Percentiles rank a stretch among this genome's conserved stretches.
phyloP scores from a whole-genome alignment of 169 alveolate genomes.

The Plasmodium relictum region DNA sequence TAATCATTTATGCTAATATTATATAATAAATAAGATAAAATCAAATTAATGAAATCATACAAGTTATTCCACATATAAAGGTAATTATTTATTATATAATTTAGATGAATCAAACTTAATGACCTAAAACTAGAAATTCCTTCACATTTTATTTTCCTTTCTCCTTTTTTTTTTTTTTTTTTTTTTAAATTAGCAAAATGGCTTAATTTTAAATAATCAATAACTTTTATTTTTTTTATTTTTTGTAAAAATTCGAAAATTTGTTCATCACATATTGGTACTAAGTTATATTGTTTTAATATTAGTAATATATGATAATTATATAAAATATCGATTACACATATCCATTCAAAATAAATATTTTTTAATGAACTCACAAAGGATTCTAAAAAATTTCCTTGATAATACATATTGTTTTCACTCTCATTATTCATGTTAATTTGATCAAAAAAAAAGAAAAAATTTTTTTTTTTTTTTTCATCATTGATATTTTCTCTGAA shows the following conservation, averaged over 20 bases:
- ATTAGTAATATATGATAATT: constrained; percentile 57
- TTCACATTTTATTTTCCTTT: constrained; percentile 1
- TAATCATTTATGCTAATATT: constrained; percentile 44
- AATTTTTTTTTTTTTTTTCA: constrained; percentile 22
- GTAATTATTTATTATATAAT: constrained; percentile 43
- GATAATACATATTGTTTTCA: constrained; percentile 29
- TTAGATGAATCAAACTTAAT: constrained; percentile 58
- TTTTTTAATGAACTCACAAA: constrained; percentile 50
- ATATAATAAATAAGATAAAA: constrained; percentile 66
- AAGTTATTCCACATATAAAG: constrained; percentile 61
- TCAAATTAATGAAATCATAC: constrained; percentile 35
- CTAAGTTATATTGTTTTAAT: constrained; percentile 53
- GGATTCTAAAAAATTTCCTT: constrained; percentile 63
- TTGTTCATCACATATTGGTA: constrained; percentile 43
- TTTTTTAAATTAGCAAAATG: constrained; percentile 50
- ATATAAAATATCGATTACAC: constrained; percentile 35
- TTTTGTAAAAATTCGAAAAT: constrained; percentile 25
- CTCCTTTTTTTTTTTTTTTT: constrained; percentile 12
- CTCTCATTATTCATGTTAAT: constrained; percentile 15
- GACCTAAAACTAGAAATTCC: constrained; percentile 50
- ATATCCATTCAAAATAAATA: constrained; percentile 57
- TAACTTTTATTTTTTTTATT: constrained; percentile 17
- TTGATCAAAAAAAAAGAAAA: constrained; percentile 13
- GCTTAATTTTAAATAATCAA: constrained; percentile 26
- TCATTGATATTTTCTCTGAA: constrained; percentile 17